Evolutionary conservation across 441 rosid species (phyloP), one percentile per base, ranked within the genome.

Genomic region (Pelargonium hybrid): DNA sequence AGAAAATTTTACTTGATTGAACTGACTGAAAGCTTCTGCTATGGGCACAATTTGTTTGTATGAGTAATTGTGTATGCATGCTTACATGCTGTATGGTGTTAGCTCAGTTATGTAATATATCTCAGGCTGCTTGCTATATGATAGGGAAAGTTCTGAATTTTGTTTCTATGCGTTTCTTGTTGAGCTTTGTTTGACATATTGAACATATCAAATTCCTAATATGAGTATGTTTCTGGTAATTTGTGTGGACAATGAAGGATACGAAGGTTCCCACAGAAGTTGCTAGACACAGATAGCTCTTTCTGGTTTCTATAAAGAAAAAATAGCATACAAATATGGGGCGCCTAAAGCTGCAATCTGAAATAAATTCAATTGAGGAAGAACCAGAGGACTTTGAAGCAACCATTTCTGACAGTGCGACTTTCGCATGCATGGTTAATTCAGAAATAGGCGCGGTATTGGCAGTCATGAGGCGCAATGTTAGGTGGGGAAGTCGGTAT

Each of bases 401-500:
- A 14, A 72, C 86, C 39, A 74, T 74, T 71, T 80, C 94, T 48
- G 80, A 75, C 82, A 85, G 74, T 64, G 87, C 83, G 62, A 84
- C 88, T 68, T 73, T 88, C 23, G 90, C 93, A 7, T 87, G 92
- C 37, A 83, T 87, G 89, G 85, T 93, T 69, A 93, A 88, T 78
- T 84, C 91, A 14, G 98, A 93, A 76, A 86, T 93, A 65, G 92
- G 96, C 68, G 97, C 96, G 0, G 97, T 93, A 65, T 84, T 93
- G 86, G 87, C 97, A 66, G 92, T 93, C 70, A 91, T 93, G 97
- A 85, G 98, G 81, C 92, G 95, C 80, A 93, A 93, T 79, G 96
- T 85, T n/a, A 79, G 96, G 67, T 93, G 97, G 98, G 97, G 96
- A 39, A 87, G 86, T 45, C 96, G 85, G 9, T 90, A 88, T 74